Percentiles rank a stretch among this genome's conserved stretches.
Conservation (phyloP, 2,329 filamentous ascomycete species). For the Ceratocystiopsis sp. region DNA sequence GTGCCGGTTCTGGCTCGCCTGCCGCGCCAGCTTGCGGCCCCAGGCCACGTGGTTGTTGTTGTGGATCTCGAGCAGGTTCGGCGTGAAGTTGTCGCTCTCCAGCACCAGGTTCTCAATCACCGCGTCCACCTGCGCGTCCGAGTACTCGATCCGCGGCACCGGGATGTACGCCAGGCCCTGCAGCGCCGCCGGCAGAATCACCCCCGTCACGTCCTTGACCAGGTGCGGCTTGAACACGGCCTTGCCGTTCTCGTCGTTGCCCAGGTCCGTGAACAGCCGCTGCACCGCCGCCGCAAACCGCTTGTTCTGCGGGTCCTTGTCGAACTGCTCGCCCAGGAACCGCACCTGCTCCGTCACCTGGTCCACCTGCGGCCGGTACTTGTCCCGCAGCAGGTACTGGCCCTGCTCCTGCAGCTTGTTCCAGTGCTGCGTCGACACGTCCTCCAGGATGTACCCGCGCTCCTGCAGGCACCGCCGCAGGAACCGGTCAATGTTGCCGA, state of each 20-base stretch:
- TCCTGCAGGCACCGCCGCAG: constrained; percentile 72
- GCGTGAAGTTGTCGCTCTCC: constrained; percentile 92
- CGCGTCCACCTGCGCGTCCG: constrained; percentile 66
- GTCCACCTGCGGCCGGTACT: constrained; percentile 74
- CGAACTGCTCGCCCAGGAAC: constrained; percentile 78
- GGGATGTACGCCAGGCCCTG: constrained; percentile 82
- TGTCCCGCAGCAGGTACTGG: constrained; percentile 70
- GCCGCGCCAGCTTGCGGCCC: constrained; percentile 81
- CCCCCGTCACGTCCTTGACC: constrained; percentile 70
- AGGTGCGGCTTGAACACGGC: constrained; percentile 83
- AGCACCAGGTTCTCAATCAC: constrained; percentile 89
- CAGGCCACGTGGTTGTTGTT: constrained; percentile 92
- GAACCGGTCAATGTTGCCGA: constrained; percentile 60
- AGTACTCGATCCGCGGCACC: constrained; percentile 85
- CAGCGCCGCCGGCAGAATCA: constrained; percentile 70
- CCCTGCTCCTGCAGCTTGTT: constrained; percentile 72
- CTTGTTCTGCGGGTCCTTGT: constrained; percentile 73
- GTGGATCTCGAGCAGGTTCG: constrained; percentile 74
- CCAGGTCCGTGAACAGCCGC: constrained; percentile 78
- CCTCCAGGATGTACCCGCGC: constrained; percentile 80
- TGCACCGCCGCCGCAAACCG: constrained; percentile 58
- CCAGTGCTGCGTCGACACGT: constrained; percentile 66
- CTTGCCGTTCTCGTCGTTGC: constrained; percentile 71
- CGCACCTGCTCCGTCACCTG: constrained; percentile 78
- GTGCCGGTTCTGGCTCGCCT: constrained; percentile 61